Percentiles rank a stretch among this genome's conserved stretches.
Evolutionary conservation across 2,329 filamentous ascomycete genomes (phyloP).

Genomic region (Sclerotinia sclerotiorum): DNA sequence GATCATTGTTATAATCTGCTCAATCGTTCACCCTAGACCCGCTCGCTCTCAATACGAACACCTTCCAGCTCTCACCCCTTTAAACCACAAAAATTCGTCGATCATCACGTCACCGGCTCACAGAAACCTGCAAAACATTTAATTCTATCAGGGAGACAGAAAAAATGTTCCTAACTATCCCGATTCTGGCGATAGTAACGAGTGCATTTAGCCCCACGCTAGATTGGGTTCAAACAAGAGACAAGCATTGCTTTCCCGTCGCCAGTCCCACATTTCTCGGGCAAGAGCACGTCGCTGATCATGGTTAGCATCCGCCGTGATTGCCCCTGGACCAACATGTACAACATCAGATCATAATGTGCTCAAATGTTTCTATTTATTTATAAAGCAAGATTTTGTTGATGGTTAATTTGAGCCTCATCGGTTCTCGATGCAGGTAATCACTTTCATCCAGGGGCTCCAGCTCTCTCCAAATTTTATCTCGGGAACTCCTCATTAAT

Average conservation of each 20-base stretch:
- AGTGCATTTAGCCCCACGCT: background rate
- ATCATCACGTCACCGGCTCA: background rate
- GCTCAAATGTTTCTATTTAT: constrained; percentile 1
- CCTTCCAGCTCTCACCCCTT: background rate
- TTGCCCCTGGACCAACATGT: background rate
- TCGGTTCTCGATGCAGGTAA: background rate
- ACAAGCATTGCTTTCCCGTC: background rate
- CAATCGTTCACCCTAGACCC: background rate
- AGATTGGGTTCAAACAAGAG: background rate
- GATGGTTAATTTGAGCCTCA: background rate
- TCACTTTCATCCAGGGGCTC: background rate
- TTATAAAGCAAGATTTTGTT: background rate
- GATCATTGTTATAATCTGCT: background rate
- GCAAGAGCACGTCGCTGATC: constrained; percentile 14
- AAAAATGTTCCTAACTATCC: background rate
- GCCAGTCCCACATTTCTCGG: background rate
- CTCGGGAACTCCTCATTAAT: background rate
- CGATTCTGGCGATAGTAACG: background rate
- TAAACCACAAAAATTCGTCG: background rate
- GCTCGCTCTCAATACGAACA: background rate
- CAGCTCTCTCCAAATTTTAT: background rate
- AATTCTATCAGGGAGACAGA: background rate
- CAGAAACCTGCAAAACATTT: background rate
- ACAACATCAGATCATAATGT: constrained; percentile 3
- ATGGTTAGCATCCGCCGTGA: background rate